Evolutionary conservation across 108 stramenopile genomes (phyloP).

Genomic region (Fragilariopsis cylindrus): DNA sequence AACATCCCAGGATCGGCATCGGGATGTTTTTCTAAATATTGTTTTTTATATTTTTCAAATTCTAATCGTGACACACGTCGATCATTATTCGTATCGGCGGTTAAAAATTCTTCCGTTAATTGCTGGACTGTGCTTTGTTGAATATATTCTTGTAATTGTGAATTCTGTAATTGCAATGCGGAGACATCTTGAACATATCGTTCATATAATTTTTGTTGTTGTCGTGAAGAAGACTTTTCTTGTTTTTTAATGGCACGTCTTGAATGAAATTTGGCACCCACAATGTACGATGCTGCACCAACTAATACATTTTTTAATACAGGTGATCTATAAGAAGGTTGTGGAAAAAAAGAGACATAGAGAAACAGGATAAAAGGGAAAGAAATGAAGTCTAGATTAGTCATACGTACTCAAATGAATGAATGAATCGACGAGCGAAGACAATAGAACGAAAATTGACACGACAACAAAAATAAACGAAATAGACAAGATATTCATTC

Average conservation of each 20-base stretch:
- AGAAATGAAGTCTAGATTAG: neutral
- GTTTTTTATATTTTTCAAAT: constrained; percentile 29
- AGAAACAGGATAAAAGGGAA: neutral
- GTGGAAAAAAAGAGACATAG: neutral
- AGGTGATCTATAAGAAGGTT: neutral
- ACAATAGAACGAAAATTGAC: too few species aligned
- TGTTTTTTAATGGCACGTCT: constrained; percentile 29
- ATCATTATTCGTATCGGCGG: constrained; percentile 28
- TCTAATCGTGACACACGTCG: constrained; percentile 22
- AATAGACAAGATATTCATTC: too few species aligned
- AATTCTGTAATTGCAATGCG: constrained; percentile 24
- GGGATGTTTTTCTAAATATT: constrained; percentile 33
- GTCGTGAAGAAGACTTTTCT: neutral
- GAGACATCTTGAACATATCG: constrained; percentile 27
- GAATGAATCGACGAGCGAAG: neutral
- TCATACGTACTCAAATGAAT: neutral
- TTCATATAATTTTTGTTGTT: constrained; percentile 23
- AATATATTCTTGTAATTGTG: constrained; percentile 29
- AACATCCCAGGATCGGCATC: constrained; percentile 19
- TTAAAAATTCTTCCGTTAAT: constrained; percentile 26
- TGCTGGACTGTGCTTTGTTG: constrained; percentile 15
- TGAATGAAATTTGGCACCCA: constrained; percentile 36
- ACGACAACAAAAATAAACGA: too few species aligned
- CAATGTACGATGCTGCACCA: constrained; percentile 20
- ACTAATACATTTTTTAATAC: constrained; percentile 22